phyloP scores from a whole-genome alignment of 2,329 filamentous ascomycete species.

The Aureobasidium sp. region DNA sequence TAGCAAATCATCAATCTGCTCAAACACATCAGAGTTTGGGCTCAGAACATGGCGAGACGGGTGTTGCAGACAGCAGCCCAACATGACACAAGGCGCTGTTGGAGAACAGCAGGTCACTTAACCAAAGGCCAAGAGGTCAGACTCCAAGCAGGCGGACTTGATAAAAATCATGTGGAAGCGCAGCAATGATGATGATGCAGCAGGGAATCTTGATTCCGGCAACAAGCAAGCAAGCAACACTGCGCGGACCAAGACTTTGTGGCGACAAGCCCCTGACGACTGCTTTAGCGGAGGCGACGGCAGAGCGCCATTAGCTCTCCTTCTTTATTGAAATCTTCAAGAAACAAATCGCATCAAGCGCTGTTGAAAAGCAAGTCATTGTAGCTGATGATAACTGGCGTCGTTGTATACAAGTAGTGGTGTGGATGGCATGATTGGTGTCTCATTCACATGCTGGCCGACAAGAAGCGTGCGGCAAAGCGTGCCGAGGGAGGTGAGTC shows the following conservation, averaged over 20 bases:
- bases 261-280: slow-evolving; percentile 10
- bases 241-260: slow-evolving; percentile 2
- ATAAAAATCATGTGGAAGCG: neutral
- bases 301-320: neutral
- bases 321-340: neutral
- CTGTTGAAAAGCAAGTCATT: neutral
- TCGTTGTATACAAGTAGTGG: neutral
- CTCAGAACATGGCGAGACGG: neutral
- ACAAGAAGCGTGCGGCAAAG: slow-evolving; percentile 8
- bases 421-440: slow-evolving; percentile 1
- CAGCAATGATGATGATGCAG: neutral
- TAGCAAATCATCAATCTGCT: neutral
- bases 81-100: neutral
- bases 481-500: slow-evolving; percentile 6
- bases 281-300: slow-evolving; percentile 8
- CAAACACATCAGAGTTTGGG: neutral
- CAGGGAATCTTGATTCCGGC: neutral
- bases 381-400: neutral
- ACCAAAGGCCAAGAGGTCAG: neutral
- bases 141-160: neutral
- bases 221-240: slow-evolving; percentile 12
- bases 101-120: neutral
- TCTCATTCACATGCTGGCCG: slow-evolving; percentile 10
- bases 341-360: neutral
- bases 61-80: neutral